Base-by-base conservation (phyloP, 1,284 basidiomycete genomes). In the Malassezia brasiliensis region DNA sequence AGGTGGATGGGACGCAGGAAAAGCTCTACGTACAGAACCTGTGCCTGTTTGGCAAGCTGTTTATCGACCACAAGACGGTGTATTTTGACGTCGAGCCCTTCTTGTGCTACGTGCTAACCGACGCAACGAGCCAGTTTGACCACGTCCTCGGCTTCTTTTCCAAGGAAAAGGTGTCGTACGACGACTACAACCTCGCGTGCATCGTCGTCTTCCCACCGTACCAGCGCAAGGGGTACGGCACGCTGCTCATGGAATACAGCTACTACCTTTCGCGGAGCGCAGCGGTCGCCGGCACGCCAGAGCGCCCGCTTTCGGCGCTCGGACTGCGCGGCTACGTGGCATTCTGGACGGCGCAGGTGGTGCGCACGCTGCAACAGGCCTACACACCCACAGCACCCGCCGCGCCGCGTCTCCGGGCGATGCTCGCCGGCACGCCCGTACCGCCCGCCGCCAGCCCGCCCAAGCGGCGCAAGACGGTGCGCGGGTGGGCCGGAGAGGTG, bases 241-340 rank as follows among this genome's bases (percentile, higher is more conserved):
- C 89, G 79, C 82, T 98, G 36, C 82, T 98, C 80, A 96, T 98
- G 68, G 93, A 99, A 78, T 96, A 96, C 79, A 96, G 91, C 73
- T 96, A 98, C 73, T 88, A 91, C 68, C 79, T 96, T 6, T 94
- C 89, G 4, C 81, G 85, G 42, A 81, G 82, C 41, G 79, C 81
- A n/a, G 82, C 83, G 1, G 85, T 84, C 62, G 79, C 87, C 2
- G 93, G 93, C 7, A 93, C 90, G 3, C 93, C 94, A 0, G 93
- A 98, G 77, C 83, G 93, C 5, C 93, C 93, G 0, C 78, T 98
- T 0, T 96, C 90, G 0, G 90, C 91, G 63, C 82, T 96, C 11
- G 93, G 94, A 3, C 79, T 91, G 14, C 83, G 87, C 56, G 88
- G 88, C 54, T 98, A 96, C 76, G 81, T 91, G 32, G 83, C 88